These are phyloP conservation scores for Aquilaria malaccensis DNA, from an alignment of 345 rosid species.

Conservation along the genomic window DNA sequence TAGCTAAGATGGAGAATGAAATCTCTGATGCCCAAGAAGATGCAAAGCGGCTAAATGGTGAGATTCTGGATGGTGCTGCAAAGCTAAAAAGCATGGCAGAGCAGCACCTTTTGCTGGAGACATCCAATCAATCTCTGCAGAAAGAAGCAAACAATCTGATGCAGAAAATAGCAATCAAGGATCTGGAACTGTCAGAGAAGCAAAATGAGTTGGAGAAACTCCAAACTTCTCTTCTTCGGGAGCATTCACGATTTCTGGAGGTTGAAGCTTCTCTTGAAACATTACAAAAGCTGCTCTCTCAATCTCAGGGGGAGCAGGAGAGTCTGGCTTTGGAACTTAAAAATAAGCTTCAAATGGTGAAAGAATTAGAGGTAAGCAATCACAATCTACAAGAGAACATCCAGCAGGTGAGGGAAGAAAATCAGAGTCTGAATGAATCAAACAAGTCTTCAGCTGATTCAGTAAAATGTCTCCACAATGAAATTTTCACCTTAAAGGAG, in stretches of 20 bases:
- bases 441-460: slow-evolving; percentile 45
- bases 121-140: slow-evolving; percentile 58
- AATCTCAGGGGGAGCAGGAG: slow-evolving; percentile 59
- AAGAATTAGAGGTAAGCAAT: slow-evolving; percentile 42
- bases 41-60: slow-evolving; percentile 43
- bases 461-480: slow-evolving; percentile 35
- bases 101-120: slow-evolving; percentile 47
- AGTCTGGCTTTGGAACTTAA: slow-evolving; percentile 62
- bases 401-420: slow-evolving; percentile 42
- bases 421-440: slow-evolving; percentile 34
- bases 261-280: slow-evolving; percentile 51
- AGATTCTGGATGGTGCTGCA: slow-evolving; percentile 47
- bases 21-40: slow-evolving; percentile 47
- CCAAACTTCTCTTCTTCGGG: slow-evolving; percentile 47
- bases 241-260: slow-evolving; percentile 51
- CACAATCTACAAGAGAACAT: slow-evolving; percentile 47
- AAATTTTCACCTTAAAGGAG: slow-evolving; percentile 49
- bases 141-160: slow-evolving; percentile 55
- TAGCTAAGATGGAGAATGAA: slow-evolving; percentile 58
- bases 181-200: slow-evolving; percentile 62
- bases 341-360: slow-evolving; percentile 46
- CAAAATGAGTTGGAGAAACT: slow-evolving; percentile 53
- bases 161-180: slow-evolving; percentile 52
- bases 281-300: slow-evolving; percentile 40
- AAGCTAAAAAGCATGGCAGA: slow-evolving; percentile 53